Percentiles rank a stretch among this genome's conserved stretches.
These are phyloP conservation scores for Retiboletus flavoniger DNA, from an alignment of 1,284 basidiomycete genomes.

Conservation along the genomic window DNA sequence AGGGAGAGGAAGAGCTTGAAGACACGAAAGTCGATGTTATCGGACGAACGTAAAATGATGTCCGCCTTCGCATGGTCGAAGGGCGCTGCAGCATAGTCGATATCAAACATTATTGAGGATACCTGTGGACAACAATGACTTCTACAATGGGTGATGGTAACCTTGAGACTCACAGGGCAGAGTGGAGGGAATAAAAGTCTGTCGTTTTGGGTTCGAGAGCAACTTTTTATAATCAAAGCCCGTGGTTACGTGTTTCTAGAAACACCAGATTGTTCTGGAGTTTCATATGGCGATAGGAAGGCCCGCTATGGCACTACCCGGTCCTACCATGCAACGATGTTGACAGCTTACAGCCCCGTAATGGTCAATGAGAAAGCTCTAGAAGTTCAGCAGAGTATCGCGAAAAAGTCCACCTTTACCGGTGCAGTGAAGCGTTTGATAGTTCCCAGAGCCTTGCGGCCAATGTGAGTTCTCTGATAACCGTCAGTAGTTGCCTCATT, in stretches of 20 bases:
- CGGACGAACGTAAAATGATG: conserved; percentile 36
- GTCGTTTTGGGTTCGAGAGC: background rate
- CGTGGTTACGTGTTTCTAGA: background rate
- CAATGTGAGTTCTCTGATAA: too few relatives aligned
- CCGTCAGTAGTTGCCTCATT: too few relatives aligned
- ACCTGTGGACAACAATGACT: background rate
- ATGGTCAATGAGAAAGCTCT: too few relatives aligned
- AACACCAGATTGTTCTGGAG: background rate
- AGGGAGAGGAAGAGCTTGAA: conserved; percentile 36
- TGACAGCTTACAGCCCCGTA: too few relatives aligned
- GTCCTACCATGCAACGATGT: too few relatives aligned
- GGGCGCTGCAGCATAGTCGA: conserved; percentile 8
- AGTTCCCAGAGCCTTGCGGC: too few relatives aligned
- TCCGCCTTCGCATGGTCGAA: conserved; percentile 30
- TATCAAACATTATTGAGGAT: conserved; percentile 1
- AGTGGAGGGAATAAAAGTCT: too few relatives aligned
- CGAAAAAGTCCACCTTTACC: too few relatives aligned
- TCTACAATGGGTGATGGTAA: background rate
- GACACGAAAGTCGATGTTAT: conserved; percentile 30
- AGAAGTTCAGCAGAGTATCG: too few relatives aligned
- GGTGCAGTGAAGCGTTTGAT: too few relatives aligned
- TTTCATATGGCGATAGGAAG: background rate
- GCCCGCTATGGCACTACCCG: background rate
- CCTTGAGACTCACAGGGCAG: background rate
- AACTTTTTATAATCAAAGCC: background rate